Evolutionary conservation across 495 filamentous ascomycete species (phyloP).

Genomic region (Pseudoneurospora amorphoporcata): DNA sequence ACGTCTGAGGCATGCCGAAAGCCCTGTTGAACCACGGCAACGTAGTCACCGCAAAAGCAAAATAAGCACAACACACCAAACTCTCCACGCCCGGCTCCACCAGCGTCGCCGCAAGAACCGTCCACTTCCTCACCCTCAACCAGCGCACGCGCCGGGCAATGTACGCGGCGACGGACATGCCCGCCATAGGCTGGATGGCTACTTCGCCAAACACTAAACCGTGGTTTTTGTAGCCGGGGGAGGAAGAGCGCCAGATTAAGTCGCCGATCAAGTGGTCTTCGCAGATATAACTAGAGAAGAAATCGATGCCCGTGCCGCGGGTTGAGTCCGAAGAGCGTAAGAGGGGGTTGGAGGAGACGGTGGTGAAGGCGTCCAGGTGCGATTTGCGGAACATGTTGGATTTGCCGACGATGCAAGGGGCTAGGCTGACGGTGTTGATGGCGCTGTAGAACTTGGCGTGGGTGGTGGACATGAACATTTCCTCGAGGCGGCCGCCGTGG

Average conservation of each 20-base stretch:
- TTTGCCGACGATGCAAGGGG: conserved; percentile 93
- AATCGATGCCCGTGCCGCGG: conserved; percentile 65
- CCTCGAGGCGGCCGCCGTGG: conserved; percentile 78
- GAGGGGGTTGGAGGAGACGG: conserved; percentile 34
- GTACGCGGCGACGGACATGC: conserved; percentile 71
- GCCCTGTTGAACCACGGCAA: conserved; percentile 49
- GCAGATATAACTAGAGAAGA: conserved; percentile 89
- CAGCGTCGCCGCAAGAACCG: conserved; percentile 75
- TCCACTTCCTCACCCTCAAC: conserved; percentile 91
- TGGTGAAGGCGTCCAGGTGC: conserved; percentile 75
- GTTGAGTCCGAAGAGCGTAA: conserved; percentile 33
- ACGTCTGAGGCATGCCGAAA: conserved; percentile 52
- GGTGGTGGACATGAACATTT: conserved; percentile 84
- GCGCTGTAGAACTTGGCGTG: conserved; percentile 98
- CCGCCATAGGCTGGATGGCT: conserved; percentile 78
- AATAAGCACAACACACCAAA: conserved; percentile 70
- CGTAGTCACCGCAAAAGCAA: conserved; percentile 68
- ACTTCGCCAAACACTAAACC: conserved; percentile 74
- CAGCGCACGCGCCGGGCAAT: conserved; percentile 78
- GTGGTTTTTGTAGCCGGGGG: conserved; percentile 63
- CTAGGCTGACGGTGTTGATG: conserved; percentile 85
- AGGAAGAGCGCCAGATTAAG: conserved; percentile 61
- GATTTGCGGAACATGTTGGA: conserved; percentile 96
- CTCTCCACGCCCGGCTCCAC: conserved; percentile 93
- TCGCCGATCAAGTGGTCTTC: conserved; percentile 96